Conservation (phyloP, 176 grass and related monocot species). For the Phyllostachys edulis region DNA sequence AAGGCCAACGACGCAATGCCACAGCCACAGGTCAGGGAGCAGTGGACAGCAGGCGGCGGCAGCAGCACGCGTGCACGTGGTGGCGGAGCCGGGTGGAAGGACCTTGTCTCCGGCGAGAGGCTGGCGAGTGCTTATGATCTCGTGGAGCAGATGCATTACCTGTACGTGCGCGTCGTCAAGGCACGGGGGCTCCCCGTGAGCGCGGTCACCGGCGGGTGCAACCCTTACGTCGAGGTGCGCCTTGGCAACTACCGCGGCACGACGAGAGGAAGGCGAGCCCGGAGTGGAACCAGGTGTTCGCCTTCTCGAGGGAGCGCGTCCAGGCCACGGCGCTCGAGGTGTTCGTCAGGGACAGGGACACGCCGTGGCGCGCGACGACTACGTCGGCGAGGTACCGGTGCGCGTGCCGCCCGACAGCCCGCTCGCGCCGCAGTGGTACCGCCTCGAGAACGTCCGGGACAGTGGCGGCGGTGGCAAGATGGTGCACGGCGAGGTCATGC, state of each 20-base stretch:
- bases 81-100: constrained; percentile 14
- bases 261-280: constrained; percentile 45
- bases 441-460: constrained; percentile 38
- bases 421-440: constrained; percentile 81
- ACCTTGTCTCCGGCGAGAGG: constrained; percentile 41
- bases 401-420: constrained; percentile 76
- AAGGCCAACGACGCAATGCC: constrained; percentile 45
- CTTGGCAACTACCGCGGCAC: constrained; percentile 61
- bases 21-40: constrained; percentile 33
- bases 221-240: constrained; percentile 60
- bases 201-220: constrained; percentile 40
- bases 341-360: constrained; percentile 48
- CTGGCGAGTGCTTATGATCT: constrained; percentile 68
- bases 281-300: constrained; percentile 84
- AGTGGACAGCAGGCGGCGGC: constrained; percentile 37
- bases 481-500: constrained; percentile 53
- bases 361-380: constrained; percentile 43
- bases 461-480: constrained; percentile 11
- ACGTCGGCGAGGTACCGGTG: constrained; percentile 53
- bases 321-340: constrained; percentile 73
- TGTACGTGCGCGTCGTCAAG: constrained; percentile 79
- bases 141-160: constrained; percentile 74
- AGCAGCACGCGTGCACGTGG: not conserved
- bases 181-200: constrained; percentile 50
- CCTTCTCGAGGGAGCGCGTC: constrained; percentile 62